Base-by-base conservation (phyloP, 495 filamentous ascomycete genomes). In the Neurospora intermedia region DNA sequence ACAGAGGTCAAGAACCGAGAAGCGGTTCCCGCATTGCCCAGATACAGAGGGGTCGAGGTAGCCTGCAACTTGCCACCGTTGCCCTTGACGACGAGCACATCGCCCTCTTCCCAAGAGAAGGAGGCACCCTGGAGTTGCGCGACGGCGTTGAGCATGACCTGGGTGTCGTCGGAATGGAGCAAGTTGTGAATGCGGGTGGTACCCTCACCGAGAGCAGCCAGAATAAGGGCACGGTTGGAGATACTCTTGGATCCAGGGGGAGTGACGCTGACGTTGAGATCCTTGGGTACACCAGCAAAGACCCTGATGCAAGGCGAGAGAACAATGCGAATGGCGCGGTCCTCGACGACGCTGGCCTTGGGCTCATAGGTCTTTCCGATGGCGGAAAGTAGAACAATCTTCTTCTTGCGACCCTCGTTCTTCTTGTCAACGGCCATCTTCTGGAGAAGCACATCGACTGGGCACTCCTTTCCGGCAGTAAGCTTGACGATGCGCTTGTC, bases 401-500 rank as follows among this genome's bases (percentile, higher is more conserved):
- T 97, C 86, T 98, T 99, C 82, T 96, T 95, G 43, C 87, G 88
- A 2, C 96, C 96, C 42, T 97, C 91, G 72, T 99, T 99, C 88
- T 99, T 99, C 88, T 99, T 99, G 83, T 99, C 96, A 46, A 98
- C 90, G 3, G 90, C 94, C 96, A 99, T 99, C 80, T 96, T 95
- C 73, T 90, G 87, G 66, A 99, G 84, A 73, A 98, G 81, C 62
- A 91, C 88, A 74, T 98, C 93, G 13, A 98, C 93, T n/a, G 94
- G 91, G 80, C 96, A 99, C 76, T 90, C 87, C 81, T 96, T 98
- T 40, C 90, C 91, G 7, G 92, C 93, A 10, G 96, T 94, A 73
- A 94, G 86, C 78, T 92, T 93, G 70, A 90, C 88, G 46, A 99
- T 89, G n/a, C 89, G 89, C 77, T 93, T 89, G 82, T 98, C 94